Evolutionary conservation across 1,284 basidiomycete genomes (phyloP).

Genomic region (Pseudozyma flocculosa): DNA sequence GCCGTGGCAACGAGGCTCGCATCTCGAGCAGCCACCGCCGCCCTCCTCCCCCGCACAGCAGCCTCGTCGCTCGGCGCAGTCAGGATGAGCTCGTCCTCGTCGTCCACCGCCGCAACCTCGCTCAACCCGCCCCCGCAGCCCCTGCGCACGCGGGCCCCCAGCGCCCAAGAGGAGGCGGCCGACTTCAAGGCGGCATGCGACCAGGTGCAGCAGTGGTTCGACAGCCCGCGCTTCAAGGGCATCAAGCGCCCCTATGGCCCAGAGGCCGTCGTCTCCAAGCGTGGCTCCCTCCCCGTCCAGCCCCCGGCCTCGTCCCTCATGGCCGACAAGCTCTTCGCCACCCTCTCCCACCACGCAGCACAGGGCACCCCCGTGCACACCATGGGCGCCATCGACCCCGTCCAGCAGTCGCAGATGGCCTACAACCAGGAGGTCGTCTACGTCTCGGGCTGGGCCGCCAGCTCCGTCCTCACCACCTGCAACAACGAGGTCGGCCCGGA

Average conservation of each 20-base stretch:
- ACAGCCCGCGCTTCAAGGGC: slow-evolving; percentile 70
- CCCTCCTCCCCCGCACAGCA: too few relatives aligned
- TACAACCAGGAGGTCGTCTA: slow-evolving; percentile 91
- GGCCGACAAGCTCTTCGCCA: slow-evolving; percentile 76
- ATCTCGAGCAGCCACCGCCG: too few relatives aligned
- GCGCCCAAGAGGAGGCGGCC: slow-evolving; percentile 67
- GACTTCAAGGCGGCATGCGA: slow-evolving; percentile 68
- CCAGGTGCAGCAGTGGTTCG: slow-evolving; percentile 73
- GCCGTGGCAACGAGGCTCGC: too few relatives aligned
- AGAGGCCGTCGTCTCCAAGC: slow-evolving; percentile 77
- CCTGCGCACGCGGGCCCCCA: slow-evolving; percentile 69
- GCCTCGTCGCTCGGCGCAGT: slow-evolving; percentile 1
- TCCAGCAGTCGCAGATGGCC: slow-evolving; percentile 97
- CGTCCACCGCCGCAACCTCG: slow-evolving; percentile 62
- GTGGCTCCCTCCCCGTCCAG: slow-evolving; percentile 77
- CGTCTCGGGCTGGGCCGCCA: slow-evolving; percentile 92
- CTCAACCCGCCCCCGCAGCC: slow-evolving; percentile 62
- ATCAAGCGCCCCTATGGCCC: slow-evolving; percentile 78
- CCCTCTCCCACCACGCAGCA: slow-evolving; percentile 69
- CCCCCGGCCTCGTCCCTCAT: slow-evolving; percentile 72
- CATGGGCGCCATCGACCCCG: slow-evolving; percentile 69
- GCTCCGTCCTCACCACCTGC: slow-evolving; percentile 70
- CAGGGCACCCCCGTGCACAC: slow-evolving; percentile 60
- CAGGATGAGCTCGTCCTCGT: slow-evolving; percentile 62
- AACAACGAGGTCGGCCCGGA: slow-evolving; percentile 97